phyloP scores from a whole-genome alignment of 805 yeast genomes.

The Candida palmyrensis region DNA sequence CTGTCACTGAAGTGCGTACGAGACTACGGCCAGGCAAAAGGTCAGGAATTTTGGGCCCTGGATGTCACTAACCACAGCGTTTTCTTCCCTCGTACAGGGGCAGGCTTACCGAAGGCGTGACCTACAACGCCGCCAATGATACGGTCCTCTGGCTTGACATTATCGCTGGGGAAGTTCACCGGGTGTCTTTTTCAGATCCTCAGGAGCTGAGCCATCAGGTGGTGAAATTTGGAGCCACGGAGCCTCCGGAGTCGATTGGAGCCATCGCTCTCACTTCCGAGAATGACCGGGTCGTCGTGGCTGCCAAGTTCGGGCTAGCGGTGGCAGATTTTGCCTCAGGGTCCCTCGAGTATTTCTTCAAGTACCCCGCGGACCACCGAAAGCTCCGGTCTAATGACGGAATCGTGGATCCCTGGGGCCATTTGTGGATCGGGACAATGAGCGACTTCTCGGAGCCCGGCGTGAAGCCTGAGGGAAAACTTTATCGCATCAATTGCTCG shows the following conservation, averaged over 20 bases:
- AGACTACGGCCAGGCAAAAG: too few relatives aligned
- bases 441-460: constrained; percentile 38
- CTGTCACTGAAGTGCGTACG: too few relatives aligned
- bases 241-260: constrained; percentile 49
- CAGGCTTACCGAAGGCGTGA: constrained; percentile 61
- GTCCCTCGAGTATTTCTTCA: constrained; percentile 35
- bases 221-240: constrained; percentile 33
- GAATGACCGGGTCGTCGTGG: constrained; percentile 44
- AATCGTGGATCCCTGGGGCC: constrained; percentile 68
- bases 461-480: constrained; percentile 46
- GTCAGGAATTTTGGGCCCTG: too few relatives aligned
- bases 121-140: constrained; percentile 53
- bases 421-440: constrained; percentile 82
- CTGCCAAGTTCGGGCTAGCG: constrained; percentile 61
- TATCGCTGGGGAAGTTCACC: constrained; percentile 33
- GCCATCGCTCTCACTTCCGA: constrained; percentile 64
- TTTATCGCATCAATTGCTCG: constrained; percentile 29
- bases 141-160: constrained; percentile 46
- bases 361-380: constrained; percentile 26
- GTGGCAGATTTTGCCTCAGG: constrained; percentile 40
- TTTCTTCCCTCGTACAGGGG: constrained; percentile 31
- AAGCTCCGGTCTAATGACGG: constrained; percentile 70
- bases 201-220: constrained; percentile 28
- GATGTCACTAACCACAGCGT: constrained; percentile 8
- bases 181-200: constrained; percentile 18